Conservation (phyloP, 306 rosid species). For the Lupinus albus region DNA sequence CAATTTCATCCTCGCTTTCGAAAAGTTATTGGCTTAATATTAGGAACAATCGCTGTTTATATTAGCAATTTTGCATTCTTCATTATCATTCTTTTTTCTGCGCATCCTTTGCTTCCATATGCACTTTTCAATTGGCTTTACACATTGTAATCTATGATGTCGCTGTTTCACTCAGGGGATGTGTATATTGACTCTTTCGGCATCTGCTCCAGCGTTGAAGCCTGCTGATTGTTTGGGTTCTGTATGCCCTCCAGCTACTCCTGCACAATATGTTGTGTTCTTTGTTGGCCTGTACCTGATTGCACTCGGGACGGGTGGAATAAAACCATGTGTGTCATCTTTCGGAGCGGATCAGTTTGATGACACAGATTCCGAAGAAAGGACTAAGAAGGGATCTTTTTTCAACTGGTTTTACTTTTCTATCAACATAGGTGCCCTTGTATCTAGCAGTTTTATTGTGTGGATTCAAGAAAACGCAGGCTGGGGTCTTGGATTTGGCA, state of each 20-base stretch:
- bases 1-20: conserved; percentile 20
- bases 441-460: conserved; percentile 81
- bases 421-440: conserved; percentile 83
- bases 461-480: conserved; percentile 96
- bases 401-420: conserved; percentile 98
- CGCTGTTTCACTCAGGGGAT: conserved; percentile 72
- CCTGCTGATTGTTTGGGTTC: conserved; percentile 75
- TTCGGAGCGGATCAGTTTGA: conserved; percentile 99
- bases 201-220: conserved; percentile 70
- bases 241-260: conserved; percentile 76
- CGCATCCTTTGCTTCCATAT: conserved; percentile 22
- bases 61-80: conserved; percentile 20
- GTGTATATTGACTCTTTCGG: conserved; percentile 93
- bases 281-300: conserved; percentile 91
- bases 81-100: conserved; percentile 20
- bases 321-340: conserved; percentile 93
- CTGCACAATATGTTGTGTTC: conserved; percentile 82
- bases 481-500: conserved; percentile 98
- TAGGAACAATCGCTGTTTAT: conserved; percentile 19
- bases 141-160: conserved; percentile 16
- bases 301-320: conserved; percentile 97
- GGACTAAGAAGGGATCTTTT: conserved; percentile 88
- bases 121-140: conserved; percentile 8
- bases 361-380: conserved; percentile 83
- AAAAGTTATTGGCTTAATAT: conserved; percentile 5